Evolutionary conservation across 805 yeast genomes (phyloP).

Genomic region (Wickerhamiella spandovensis): DNA sequence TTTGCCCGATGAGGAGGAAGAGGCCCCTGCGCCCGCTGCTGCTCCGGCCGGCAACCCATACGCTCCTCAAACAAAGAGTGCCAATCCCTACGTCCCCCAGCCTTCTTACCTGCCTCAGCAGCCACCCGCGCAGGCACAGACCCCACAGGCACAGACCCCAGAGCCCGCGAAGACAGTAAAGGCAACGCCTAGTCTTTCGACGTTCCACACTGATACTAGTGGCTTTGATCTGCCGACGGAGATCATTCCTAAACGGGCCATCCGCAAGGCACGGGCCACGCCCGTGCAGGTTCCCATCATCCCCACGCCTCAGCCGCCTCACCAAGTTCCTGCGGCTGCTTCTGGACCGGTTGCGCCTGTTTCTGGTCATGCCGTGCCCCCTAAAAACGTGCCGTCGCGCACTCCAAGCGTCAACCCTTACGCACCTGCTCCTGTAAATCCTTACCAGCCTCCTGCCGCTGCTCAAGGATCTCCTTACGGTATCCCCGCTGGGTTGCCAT

Average conservation of each 20-base stretch:
- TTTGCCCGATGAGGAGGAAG: constrained; percentile 21
- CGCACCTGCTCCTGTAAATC: constrained; percentile 5
- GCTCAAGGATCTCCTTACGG: no score
- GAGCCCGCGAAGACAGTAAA: neutral
- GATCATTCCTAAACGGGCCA: constrained; percentile 19
- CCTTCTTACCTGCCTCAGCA: neutral
- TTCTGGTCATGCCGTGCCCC: neutral
- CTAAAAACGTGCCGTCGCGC: neutral
- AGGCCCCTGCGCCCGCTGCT: constrained; percentile 1
- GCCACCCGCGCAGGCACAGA: no score
- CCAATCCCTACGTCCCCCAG: neutral
- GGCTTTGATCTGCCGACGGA: constrained; percentile 26
- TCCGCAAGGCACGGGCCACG: constrained; percentile 3
- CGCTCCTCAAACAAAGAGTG: neutral
- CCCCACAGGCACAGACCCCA: no score
- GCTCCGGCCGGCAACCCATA: constrained; percentile 3
- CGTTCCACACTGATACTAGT: constrained; percentile 16
- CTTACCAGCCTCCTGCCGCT: constrained; percentile 6
- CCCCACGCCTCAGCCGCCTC: neutral
- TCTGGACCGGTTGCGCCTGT: neutral
- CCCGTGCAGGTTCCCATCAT: neutral
- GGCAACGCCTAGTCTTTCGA: constrained; percentile 8
- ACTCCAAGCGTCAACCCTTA: constrained; percentile 4
- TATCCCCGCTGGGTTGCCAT: no score
- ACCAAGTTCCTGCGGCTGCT: neutral